A percentile compares a stretch with the other conserved stretches of the same genome.
These are phyloP conservation scores for Umbelopsis sp. DNA, from an alignment of 192 early-diverging fungal species.

Conservation along the genomic window DNA sequence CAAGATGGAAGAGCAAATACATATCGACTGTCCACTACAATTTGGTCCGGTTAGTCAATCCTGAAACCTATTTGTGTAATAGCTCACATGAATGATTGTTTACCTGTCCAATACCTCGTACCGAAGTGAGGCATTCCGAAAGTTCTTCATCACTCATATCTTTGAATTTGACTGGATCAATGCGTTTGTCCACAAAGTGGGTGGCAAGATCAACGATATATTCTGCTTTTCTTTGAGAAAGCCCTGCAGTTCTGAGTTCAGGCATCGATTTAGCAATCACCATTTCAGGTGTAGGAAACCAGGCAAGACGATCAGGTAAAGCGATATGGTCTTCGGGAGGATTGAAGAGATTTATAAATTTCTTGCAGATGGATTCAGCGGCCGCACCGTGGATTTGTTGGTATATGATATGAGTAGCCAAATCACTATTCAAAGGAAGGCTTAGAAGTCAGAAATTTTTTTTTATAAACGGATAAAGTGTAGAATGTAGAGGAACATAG, in stretches of 20 bases:
- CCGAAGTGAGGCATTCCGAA: conserved; percentile 49
- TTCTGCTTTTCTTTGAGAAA: conserved; percentile 58
- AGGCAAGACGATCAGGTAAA: background rate
- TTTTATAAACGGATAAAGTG: no score
- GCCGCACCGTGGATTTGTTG: conserved; percentile 76
- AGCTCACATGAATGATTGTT: conserved; percentile 1
- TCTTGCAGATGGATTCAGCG: conserved; percentile 55
- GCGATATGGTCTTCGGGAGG: conserved; percentile 18
- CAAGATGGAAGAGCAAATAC: conserved; percentile 75
- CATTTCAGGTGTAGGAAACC: conserved; percentile 57
- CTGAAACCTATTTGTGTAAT: no score
- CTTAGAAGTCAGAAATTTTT: background rate
- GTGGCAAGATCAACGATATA: conserved; percentile 66
- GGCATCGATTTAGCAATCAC: conserved; percentile 34
- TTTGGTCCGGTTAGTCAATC: background rate
- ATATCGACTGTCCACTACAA: conserved; percentile 69
- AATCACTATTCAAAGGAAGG: conserved; percentile 21
- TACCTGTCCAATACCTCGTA: conserved; percentile 68
- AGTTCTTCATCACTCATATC: conserved; percentile 59
- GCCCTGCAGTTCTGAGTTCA: conserved; percentile 38
- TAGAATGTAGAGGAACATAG: no score
- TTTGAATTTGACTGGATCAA: conserved; percentile 46
- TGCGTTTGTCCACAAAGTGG: conserved; percentile 54
- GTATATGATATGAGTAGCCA: conserved; percentile 58
- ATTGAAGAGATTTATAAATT: conserved; percentile 60